phyloP scores from a whole-genome alignment of 768 basidiomycete genomes.

The Bullera alba region DNA sequence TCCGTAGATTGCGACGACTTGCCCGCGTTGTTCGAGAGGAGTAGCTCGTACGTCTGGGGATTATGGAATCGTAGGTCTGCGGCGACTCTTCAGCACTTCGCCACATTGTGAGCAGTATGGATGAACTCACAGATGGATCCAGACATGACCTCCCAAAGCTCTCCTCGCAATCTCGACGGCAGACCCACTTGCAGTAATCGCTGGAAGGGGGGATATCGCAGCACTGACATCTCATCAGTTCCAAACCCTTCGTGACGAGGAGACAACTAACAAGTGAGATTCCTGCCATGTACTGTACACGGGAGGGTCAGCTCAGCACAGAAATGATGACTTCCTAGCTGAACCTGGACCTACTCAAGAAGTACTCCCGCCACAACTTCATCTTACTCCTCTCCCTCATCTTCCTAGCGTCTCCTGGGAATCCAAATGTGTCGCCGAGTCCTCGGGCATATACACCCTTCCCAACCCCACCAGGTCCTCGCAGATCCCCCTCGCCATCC shows the following conservation, averaged over 20 bases:
- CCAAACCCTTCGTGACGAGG: not conserved
- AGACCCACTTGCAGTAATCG: slow-evolving; percentile 96
- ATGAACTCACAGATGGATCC: slow-evolving; percentile 63
- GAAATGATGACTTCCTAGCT: not conserved
- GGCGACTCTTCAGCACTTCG: not conserved
- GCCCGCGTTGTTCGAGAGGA: slow-evolving; percentile 71
- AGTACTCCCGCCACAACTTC: slow-evolving; percentile 87
- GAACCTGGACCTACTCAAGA: slow-evolving; percentile 52
- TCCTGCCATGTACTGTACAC: slow-evolving; percentile 73
- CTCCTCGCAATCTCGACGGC: slow-evolving; percentile 86
- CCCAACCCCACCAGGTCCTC: slow-evolving; percentile 47
- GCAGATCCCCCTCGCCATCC: slow-evolving; percentile 40
- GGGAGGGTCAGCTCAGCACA: not conserved
- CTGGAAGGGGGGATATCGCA: slow-evolving; percentile 93
- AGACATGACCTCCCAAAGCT: slow-evolving; percentile 96
- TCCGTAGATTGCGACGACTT: slow-evolving; percentile 82
- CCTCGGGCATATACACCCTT: slow-evolving; percentile 42
- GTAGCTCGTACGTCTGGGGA: slow-evolving; percentile 69
- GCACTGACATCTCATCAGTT: slow-evolving; percentile 45
- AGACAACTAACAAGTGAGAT: slow-evolving; percentile 58
- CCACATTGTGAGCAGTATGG: not conserved
- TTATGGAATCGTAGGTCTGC: slow-evolving; percentile 70
- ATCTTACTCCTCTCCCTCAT: slow-evolving; percentile 58
- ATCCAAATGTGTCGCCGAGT: slow-evolving; percentile 46
- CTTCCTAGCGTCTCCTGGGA: slow-evolving; percentile 46